phyloP scores from a whole-genome alignment of 2,329 filamentous ascomycete species.

The Paramyrothecium sp. region DNA sequence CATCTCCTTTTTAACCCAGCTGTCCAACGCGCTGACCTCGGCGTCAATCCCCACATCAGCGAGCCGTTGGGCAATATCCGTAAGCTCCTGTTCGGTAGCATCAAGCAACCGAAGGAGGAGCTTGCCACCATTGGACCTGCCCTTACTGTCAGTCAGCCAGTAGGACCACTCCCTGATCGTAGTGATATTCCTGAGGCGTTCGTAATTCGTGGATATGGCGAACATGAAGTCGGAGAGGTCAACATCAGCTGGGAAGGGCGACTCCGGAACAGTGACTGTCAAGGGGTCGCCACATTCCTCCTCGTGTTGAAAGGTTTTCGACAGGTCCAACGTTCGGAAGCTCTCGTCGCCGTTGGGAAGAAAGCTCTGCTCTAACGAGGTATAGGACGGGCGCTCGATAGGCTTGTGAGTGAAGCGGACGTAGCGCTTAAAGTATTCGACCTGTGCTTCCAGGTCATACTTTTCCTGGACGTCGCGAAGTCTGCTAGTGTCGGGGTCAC shows the following conservation, averaged over 20 bases:
- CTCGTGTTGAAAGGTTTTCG: constrained; percentile 29
- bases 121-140: constrained; percentile 47
- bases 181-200: constrained; percentile 40
- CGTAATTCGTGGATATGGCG: constrained; percentile 48
- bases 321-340: constrained; percentile 19
- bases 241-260: constrained; percentile 33
- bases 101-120: constrained; percentile 44
- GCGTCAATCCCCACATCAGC: constrained; percentile 42
- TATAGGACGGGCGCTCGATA: constrained; percentile 37
- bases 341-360: constrained; percentile 37
- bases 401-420: constrained; percentile 41
- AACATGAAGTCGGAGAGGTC: constrained; percentile 44
- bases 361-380: constrained; percentile 22
- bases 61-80: constrained; percentile 36
- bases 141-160: constrained; percentile 48
- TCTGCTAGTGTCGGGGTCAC: constrained; percentile 37
- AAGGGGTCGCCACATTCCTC: constrained; percentile 28
- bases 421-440: constrained; percentile 48
- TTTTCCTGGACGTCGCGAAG: constrained; percentile 36
- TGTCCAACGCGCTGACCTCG: constrained; percentile 46
- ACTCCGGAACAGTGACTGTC: constrained; percentile 38
- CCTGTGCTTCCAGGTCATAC: constrained; percentile 39
- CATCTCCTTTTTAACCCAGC: constrained; percentile 38
- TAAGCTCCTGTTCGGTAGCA: constrained; percentile 41
- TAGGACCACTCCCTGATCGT: constrained; percentile 50